These are phyloP conservation scores for Pyricularia sp. DNA, from an alignment of 2,329 filamentous ascomycete genomes.

Conservation along the genomic window DNA sequence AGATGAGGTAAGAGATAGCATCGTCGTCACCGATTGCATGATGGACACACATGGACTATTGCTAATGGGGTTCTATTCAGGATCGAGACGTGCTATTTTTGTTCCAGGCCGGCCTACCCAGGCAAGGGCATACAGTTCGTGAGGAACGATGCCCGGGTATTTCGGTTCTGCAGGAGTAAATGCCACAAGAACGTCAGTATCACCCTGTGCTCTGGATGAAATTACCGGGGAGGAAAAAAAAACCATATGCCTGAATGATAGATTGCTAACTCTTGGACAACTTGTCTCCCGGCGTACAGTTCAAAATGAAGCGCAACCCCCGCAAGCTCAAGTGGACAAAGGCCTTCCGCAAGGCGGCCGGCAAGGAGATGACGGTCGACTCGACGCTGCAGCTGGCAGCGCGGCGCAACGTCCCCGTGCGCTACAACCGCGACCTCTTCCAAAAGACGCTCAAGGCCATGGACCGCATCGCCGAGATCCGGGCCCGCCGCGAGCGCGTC, in stretches of 20 bases:
- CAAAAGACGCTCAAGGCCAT: conserved; percentile 83
- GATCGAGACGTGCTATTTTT: conserved; percentile 59
- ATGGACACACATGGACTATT: background rate
- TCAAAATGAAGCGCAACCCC: conserved; percentile 98
- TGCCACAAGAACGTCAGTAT: conserved; percentile 43
- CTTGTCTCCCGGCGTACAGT: conserved; percentile 27
- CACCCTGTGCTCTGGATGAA: background rate
- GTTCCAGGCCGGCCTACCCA: conserved; percentile 36
- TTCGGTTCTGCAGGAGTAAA: conserved; percentile 47
- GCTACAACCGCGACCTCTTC: conserved; percentile 90
- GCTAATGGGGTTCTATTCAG: conserved; percentile 14
- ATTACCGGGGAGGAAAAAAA: too few relatives aligned
- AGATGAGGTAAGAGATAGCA: conserved; percentile 8
- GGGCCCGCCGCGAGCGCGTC: conserved; percentile 67
- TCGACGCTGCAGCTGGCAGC: conserved; percentile 79
- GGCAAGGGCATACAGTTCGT: conserved; percentile 44
- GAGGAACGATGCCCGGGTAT: conserved; percentile 36
- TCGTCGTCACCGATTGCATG: background rate
- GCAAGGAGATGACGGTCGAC: conserved; percentile 87
- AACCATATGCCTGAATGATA: too few relatives aligned
- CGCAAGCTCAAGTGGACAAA: conserved; percentile 97
- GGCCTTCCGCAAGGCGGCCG: conserved; percentile 71
- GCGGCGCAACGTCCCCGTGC: conserved; percentile 83
- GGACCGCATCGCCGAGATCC: conserved; percentile 78
- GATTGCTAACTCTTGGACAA: background rate